These are phyloP conservation scores for Saccharomycopsis sp. DNA, from an alignment of 805 yeast genomes.

Conservation along the genomic window DNA sequence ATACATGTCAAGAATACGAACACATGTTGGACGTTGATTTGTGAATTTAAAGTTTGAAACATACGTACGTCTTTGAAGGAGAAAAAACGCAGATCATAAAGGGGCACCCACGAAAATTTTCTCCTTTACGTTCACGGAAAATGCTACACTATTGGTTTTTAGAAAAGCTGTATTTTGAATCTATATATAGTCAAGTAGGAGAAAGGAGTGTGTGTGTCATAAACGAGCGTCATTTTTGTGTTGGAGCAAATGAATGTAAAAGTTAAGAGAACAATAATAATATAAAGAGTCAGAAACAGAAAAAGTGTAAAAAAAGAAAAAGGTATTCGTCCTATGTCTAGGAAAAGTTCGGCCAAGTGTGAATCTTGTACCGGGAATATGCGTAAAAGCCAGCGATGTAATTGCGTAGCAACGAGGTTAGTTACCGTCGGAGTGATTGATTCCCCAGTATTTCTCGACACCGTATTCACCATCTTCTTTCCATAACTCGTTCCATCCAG, in stretches of 20 bases:
- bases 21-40: background rate
- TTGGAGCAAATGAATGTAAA: background rate
- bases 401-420: background rate
- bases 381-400: background rate
- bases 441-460: conserved; percentile 86
- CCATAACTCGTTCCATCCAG: conserved; percentile 84
- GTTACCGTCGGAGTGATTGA: conserved; percentile 25
- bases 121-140: too few relatives aligned
- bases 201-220: background rate
- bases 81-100: background rate
- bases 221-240: background rate
- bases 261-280: background rate
- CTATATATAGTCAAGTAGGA: background rate
- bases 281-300: background rate
- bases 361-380: background rate
- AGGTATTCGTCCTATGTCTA: background rate
- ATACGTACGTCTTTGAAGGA: background rate
- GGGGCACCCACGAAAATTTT: background rate
- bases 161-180: background rate
- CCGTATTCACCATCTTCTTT: conserved; percentile 64
- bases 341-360: too few relatives aligned
- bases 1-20: background rate
- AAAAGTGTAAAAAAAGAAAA: background rate
- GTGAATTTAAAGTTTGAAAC: background rate
- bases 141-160: too few relatives aligned